Base-by-base conservation (phyloP, 1,284 basidiomycete genomes). In the Microbotryum intermedium region DNA sequence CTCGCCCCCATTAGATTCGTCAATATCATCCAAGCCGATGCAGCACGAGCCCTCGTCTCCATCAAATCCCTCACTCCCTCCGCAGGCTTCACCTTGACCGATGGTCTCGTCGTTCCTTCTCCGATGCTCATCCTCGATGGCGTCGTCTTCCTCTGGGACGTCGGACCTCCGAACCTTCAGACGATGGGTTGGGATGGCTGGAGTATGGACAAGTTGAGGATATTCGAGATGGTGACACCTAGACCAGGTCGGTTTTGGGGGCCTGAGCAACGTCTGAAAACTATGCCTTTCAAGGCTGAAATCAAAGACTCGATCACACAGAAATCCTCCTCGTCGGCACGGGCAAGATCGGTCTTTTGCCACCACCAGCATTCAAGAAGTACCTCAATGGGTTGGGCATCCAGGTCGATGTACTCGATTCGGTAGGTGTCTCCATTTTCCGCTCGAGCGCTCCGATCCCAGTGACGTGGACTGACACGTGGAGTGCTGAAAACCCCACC, bases 331-430 rank as follows among this genome's bases (percentile, higher is more conserved):
- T 97, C 4, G 78, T 97, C 21, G 93, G 93, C 0, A 97, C 93
- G 0, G 94, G 94, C 0, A 80, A 79, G 64, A 80, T 79, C 8
- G 81, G 87, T 13, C 75, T 83, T 4, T 85, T 87, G 53, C 84
- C 86, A 2, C 92, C 93, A 18, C 79, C 81, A 6, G 75, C 76
- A 28, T 74, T 97, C 25, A 79, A 84, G 21, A 78, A 82, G 47
- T 83, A 90, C 73, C 72, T 97, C 50, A 87, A 81, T 62, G 77
- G 81, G 45, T 74, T 91, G 44, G 93, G 93, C 7, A 88, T 97
- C 62, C 90, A 92, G 71, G 76, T 93, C 50, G 94, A 97, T 68
- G 80, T 90, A n/a, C 90, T 94, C 85, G 89, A 92, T 72, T 91
- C 91, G 51, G 93, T 93, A 71, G 62, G 85, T 80, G 9, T 6